Evolutionary conservation across 1,139 yeast species (phyloP).

Genomic region (Yamadazyma spencermartinsiae): DNA sequence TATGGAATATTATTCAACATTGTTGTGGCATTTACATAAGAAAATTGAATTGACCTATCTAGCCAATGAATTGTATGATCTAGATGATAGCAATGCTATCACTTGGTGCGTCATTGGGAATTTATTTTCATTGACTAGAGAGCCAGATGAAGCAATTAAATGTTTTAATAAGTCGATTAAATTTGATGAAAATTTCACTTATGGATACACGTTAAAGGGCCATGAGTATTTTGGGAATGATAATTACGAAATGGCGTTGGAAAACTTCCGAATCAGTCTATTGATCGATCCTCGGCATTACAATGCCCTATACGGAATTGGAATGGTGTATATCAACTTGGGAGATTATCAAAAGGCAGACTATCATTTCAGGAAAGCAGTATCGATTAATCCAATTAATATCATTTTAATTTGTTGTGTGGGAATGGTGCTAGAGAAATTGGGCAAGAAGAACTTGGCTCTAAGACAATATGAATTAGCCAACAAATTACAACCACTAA

Average conservation of each 20-base stretch:
- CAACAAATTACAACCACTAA: constrained; percentile 77
- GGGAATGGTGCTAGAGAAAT: constrained; percentile 88
- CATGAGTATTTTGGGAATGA: constrained; percentile 90
- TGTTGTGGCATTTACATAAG: constrained; percentile 89
- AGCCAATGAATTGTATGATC: constrained; percentile 77
- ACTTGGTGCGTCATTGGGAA: constrained; percentile 96
- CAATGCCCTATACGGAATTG: constrained; percentile 94
- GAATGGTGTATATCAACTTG: constrained; percentile 87
- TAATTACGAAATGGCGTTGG: constrained; percentile 87
- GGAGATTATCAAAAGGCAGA: constrained; percentile 87
- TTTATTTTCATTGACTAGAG: constrained; percentile 77
- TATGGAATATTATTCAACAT: constrained; percentile 89
- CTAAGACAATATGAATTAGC: constrained; percentile 83
- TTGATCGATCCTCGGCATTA: constrained; percentile 80
- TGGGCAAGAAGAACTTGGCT: constrained; percentile 70
- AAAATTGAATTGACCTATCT: constrained; percentile 78
- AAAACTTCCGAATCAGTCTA: constrained; percentile 77
- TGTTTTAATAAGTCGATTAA: constrained; percentile 82
- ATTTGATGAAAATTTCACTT: constrained; percentile 71
- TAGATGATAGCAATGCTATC: constrained; percentile 66
- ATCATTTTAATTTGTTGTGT: constrained; percentile 89
- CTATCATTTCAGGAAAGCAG: constrained; percentile 83
- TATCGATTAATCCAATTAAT: constrained; percentile 86
- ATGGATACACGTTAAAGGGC: constrained; percentile 91
- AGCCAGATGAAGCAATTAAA: constrained; percentile 87